Base-by-base conservation (phyloP, 2,329 filamentous ascomycete genomes). In the Cordyceps fumosorosea region DNA sequence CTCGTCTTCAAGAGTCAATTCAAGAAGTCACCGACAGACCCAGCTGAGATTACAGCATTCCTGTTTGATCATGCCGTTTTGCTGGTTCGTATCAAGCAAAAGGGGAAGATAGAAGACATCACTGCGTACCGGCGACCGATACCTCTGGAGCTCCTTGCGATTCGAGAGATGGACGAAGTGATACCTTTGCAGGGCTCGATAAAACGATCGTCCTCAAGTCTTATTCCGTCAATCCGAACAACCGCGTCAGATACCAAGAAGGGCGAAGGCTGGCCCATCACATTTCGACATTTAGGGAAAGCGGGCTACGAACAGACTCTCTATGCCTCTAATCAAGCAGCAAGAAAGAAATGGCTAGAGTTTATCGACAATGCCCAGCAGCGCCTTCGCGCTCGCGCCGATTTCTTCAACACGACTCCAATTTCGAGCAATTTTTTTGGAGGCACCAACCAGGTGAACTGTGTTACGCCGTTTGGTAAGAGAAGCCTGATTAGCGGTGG, bases 151-250 rank as follows among this genome's bases (percentile, higher is more conserved):
- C 81, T 99, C 7, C 82, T 99, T 18, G 88, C 95, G 26, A 98
- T 99, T 67, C 88, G 89, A 59, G 93, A 98, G 72, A 98, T 99
- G 93, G 93, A 98, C 59, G 92, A 97, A 72, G 88, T 98, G 34
- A 90, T 96, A 48, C 93, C 93, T 3, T 87, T 85, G 65, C 76
- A 88, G 55, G 92, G 92, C 26, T 81, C 91, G 52, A 81, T 91
- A 40, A 98, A 96, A 77, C 84, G 95, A 57, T 88, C 93, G 16
- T 96, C 93, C 1, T 95, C 92, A 3, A 93, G 91, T 73, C 80
- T 98, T 69, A 85, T 96, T 51, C 80, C 83, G 42, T 77, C 80
- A 57, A 77, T 83, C 51, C 75, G 81, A 54, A 75, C 76, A 62
- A 78, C 77, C 56, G 73, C 75, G 45, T 71, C 73, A 2, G 80